Evolutionary conservation across 2,329 filamentous ascomycete genomes (phyloP).

Genomic region (Fusarium tuaranense): DNA sequence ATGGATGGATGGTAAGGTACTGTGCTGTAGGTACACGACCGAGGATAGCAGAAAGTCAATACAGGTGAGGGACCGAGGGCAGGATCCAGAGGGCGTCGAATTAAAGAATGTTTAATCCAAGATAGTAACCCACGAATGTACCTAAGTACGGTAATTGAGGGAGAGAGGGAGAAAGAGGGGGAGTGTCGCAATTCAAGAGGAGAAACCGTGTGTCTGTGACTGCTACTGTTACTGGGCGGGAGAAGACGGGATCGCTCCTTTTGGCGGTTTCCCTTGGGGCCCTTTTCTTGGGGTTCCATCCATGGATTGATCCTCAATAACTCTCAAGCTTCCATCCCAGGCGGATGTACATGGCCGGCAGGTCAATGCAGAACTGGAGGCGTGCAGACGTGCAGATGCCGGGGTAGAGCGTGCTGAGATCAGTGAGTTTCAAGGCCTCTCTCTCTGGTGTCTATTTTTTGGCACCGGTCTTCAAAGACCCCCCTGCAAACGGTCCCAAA

Average conservation of each 20-base stretch:
- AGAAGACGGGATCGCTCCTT: constrained; percentile 17
- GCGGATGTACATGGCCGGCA: constrained; percentile 15
- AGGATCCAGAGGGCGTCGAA: constrained; percentile 23
- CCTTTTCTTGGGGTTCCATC: neutral
- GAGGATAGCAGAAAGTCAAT: constrained; percentile 29
- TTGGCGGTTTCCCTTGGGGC: neutral
- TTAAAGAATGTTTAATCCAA: constrained; percentile 10
- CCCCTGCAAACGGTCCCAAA: neutral
- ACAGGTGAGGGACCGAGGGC: constrained; percentile 28
- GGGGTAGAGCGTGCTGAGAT: neutral
- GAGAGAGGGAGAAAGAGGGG: constrained; percentile 4
- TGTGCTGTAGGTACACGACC: constrained; percentile 4
- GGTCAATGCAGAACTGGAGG: constrained; percentile 12
- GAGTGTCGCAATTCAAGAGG: constrained; percentile 24
- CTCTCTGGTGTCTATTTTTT: neutral
- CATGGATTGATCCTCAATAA: neutral
- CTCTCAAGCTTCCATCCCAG: constrained; percentile 14
- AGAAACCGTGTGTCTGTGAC: constrained; percentile 16
- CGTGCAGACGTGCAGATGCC: constrained; percentile 6
- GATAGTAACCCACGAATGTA: constrained; percentile 9
- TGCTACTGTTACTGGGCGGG: constrained; percentile 25
- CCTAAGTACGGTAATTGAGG: constrained; percentile 19
- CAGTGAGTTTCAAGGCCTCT: constrained; percentile 16
- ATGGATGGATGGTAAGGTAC: neutral
- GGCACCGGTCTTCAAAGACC: neutral